These are phyloP conservation scores for Botrytis deweyae DNA, from an alignment of 2,329 filamentous ascomycete species.

Conservation along the genomic window DNA sequence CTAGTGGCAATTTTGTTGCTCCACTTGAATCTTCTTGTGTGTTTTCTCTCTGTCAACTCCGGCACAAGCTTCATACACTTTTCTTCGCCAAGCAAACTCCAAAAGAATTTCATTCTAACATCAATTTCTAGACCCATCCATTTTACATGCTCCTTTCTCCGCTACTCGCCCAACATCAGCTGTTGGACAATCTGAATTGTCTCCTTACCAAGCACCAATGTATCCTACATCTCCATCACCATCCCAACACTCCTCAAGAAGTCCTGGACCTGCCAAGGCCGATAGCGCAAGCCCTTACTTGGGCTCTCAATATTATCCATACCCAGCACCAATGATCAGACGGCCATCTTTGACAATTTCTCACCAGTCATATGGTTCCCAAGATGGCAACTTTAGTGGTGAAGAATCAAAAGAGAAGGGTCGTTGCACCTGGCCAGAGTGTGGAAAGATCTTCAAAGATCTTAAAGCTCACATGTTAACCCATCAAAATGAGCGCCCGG, in stretches of 20 bases:
- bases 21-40: constrained; percentile 53
- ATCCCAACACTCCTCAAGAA: constrained; percentile 36
- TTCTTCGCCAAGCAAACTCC: constrained; percentile 9
- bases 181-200: constrained; percentile 31
- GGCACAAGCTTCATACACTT: constrained; percentile 20
- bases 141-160: constrained; percentile 36
- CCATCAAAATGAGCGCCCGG: constrained; percentile 87
- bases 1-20: constrained; percentile 52
- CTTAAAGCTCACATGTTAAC: constrained; percentile 91
- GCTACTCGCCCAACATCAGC: constrained; percentile 31
- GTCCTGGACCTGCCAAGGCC: constrained; percentile 34
- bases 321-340: constrained; percentile 30
- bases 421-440: constrained; percentile 57
- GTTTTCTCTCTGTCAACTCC: constrained; percentile 46
- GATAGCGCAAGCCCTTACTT: constrained; percentile 39
- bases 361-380: constrained; percentile 36
- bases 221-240: constrained; percentile 38
- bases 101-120: constrained; percentile 31
- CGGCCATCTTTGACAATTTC: constrained; percentile 34
- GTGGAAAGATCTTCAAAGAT: constrained; percentile 61
- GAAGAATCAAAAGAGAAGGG: constrained; percentile 39
- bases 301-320: constrained; percentile 36
- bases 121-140: constrained; percentile 37
- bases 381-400: constrained; percentile 36
- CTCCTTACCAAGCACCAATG: constrained; percentile 35